Conservation (phyloP, 2,329 filamentous ascomycete species). For the Sporothrix variecibatus region DNA sequence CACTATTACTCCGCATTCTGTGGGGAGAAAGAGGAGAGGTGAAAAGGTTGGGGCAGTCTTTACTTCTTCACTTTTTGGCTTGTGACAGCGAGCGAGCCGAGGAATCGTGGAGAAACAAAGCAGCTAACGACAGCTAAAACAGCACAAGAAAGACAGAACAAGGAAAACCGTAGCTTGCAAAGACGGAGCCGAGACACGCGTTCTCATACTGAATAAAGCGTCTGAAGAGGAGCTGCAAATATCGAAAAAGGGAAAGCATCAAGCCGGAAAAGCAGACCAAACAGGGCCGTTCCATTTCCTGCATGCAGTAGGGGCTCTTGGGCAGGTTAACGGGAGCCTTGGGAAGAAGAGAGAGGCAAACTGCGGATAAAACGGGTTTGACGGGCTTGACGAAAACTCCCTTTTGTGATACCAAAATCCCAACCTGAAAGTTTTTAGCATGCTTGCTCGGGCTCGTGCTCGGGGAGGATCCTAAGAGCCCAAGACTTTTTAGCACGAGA, state of each 20-base stretch:
- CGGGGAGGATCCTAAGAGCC: no score
- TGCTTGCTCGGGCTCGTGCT: no score
- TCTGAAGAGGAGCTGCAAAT: neutral
- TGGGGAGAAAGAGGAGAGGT: neutral
- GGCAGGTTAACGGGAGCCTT: no score
- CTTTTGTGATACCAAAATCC: no score
- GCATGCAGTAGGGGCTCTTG: neutral
- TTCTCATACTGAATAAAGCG: neutral
- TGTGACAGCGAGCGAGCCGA: slow-evolving; percentile 19
- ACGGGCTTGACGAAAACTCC: neutral
- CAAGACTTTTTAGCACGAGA: no score
- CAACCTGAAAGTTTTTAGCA: neutral
- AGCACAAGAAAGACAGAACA: neutral
- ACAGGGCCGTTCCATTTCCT: neutral
- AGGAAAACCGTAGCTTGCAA: neutral
- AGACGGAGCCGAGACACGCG: neutral
- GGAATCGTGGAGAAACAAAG: neutral
- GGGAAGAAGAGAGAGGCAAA: neutral
- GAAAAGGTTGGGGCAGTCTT: neutral
- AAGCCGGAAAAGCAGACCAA: neutral
- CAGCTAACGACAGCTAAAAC: neutral
- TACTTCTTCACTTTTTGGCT: neutral
- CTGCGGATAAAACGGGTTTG: neutral
- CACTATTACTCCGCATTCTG: slow-evolving; percentile 15
- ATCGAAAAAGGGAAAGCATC: neutral